These are phyloP conservation scores for Coemansia javaensis DNA, from an alignment of 192 early-diverging fungal species.

Conservation along the genomic window DNA sequence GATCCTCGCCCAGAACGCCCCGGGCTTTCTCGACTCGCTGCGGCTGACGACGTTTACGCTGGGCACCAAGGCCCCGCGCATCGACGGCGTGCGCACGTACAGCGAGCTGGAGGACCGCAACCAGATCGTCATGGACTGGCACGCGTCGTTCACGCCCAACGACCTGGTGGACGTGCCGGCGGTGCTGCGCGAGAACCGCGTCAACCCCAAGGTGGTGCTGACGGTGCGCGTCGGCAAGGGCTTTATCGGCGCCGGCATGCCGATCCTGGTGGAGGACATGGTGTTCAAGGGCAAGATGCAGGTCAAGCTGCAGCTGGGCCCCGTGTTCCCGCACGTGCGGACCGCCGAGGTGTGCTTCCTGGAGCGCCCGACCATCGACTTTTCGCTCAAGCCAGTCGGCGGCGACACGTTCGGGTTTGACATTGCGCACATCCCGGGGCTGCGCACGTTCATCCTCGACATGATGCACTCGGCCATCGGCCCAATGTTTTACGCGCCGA, in stretches of 20 bases:
- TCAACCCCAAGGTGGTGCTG: conserved; percentile 85
- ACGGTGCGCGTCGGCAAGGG: conserved; percentile 84
- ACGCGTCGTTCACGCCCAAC: conserved; percentile 77
- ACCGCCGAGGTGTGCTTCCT: conserved; percentile 79
- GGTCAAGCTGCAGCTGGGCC: conserved; percentile 78
- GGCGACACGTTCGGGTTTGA: conserved; percentile 81
- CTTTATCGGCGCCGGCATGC: conserved; percentile 75
- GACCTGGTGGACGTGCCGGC: conserved; percentile 69
- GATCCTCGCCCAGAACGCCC: conserved; percentile 69
- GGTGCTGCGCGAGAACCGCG: conserved; percentile 61
- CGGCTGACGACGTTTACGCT: conserved; percentile 70
- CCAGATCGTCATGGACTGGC: conserved; percentile 87
- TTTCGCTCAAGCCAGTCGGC: conserved; percentile 83
- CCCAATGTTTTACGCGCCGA: conserved; percentile 83
- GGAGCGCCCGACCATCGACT: conserved; percentile 82
- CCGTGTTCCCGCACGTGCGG: conserved; percentile 82
- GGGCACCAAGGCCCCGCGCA: conserved; percentile 69
- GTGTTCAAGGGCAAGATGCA: conserved; percentile 75
- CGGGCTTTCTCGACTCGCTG: conserved; percentile 76
- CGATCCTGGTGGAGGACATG: conserved; percentile 80
- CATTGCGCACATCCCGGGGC: conserved; percentile 81
- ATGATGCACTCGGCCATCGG: conserved; percentile 67
- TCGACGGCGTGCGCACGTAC: conserved; percentile 67
- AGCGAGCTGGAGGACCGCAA: conserved; percentile 67
- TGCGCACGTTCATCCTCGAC: conserved; percentile 70